Base-by-base conservation (phyloP, 2,329 filamentous ascomycete genomes). In the Colletotrichum ledebouriae region DNA sequence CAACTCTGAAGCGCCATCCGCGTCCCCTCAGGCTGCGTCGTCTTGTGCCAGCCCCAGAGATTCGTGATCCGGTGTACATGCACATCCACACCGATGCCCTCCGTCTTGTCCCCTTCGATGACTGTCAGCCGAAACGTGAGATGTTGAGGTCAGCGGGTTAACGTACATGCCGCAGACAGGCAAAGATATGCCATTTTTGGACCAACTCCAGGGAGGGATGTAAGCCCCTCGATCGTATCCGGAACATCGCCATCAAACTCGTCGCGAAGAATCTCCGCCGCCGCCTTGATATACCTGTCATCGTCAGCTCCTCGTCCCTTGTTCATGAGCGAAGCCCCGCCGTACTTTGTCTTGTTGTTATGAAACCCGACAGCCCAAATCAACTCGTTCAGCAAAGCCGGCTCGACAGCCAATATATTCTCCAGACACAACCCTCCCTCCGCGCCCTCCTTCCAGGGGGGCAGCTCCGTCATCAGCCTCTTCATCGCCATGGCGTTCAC, bases 61-160 rank as follows among this genome's bases (percentile, higher is more conserved):
- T 97, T 97, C 59, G 94, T 95, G 79, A 98, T 97, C 63, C 94
- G 91, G 80, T 97, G 94, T 3, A 98, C 94, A 79, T 98, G 94
- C 5, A 97, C 94, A 78, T 98, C 94, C 56, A 98, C 94, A 29
- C 94, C 94, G 71, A 98, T 97, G 7, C 94, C 94, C 75, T 89
- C 84, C 61, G 86, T 87, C 39, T 83, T 81, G 73, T 81, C 79
- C 87, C 29, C 29, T 29, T 29, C 29, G 29, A 9, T 6, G 29
- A 29, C 29, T 29, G 7, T 29, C 7, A 29, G 29, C 29, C 6
- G 9, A 7, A 29, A 29, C 29, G 29, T 29, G 29, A 9, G 7
- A 7, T 29, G 7, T 6, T 2, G 6, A 29, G 29, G 29, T 7
- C 29, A 29, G 29, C 6, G 7, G 1, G 29, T 29, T 29, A 29